Base-by-base conservation (phyloP, 306 rosid species). In the Cucumis melo region DNA sequence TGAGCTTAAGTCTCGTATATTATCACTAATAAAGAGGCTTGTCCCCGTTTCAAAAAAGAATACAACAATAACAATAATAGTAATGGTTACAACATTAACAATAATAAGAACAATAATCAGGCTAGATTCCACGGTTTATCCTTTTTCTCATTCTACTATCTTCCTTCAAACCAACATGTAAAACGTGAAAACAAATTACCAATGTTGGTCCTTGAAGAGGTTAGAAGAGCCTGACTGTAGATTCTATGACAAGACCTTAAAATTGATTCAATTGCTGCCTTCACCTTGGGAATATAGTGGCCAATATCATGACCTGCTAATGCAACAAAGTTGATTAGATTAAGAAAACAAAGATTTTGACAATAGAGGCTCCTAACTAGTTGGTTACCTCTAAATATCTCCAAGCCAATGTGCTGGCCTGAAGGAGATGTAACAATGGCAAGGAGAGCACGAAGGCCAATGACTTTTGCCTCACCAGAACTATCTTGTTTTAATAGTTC, bases 401-500 rank as follows among this genome's bases (percentile, higher is more conserved):
- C 97, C 91, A 90, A 82, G 73, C 98, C 98, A 77, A 88, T 88
- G 81, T 85, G 87, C 86, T 81, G 89, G 88, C 97, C 88, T 73
- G 93, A 83, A 87, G 98, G 98, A 58, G 91, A 84, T 89, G 87
- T 84, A 74, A 95, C 99, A 80, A 92, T 95, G 76, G 93, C 97
- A 83, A 89, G 98, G 88, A 95, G 89, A 81, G 97, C 91, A 78
- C 98, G 99, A 53, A 95, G 99, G 78, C 98, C 99, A 81, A 95
- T 95, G 80, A 95, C 99, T 87, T 95, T 95, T 10, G 96, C 99
- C 85, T 95, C 99, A 79, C 99, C 90, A 58, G 88, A 87, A 87
- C 93, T 89, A 77, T 95, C 98, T 88, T 86, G 98, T 87, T 90
- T 95, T 77, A 95, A 87, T 84, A 95, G 84, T 87, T 95, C 99